Evolutionary conservation across 1,284 basidiomycete species (phyloP).

Genomic region (Apiotrichum veenhuisii): DNA sequence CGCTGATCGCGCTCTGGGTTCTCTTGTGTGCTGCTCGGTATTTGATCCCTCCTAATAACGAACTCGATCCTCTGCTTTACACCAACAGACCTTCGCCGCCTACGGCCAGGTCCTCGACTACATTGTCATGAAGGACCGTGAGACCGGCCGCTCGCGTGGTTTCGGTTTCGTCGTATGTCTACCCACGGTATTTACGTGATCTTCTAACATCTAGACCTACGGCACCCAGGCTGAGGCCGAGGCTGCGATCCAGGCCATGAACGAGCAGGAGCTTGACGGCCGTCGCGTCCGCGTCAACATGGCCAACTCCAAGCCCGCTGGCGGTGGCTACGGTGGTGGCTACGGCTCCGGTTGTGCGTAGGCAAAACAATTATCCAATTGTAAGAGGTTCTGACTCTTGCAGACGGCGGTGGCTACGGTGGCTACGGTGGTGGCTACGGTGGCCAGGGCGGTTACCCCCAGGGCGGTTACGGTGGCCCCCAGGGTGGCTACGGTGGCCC

Average conservation of each 20-base stretch:
- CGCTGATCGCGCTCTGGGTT: no score
- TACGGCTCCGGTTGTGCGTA: constrained; percentile 45
- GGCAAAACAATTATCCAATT: not conserved
- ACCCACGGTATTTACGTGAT: constrained; percentile 2
- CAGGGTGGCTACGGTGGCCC: constrained; percentile 28
- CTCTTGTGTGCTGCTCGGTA: no score
- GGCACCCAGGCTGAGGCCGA: constrained; percentile 64
- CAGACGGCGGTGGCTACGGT: constrained; percentile 37
- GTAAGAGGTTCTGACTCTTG: constrained; percentile 4
- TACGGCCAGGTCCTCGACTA: constrained; percentile 54
- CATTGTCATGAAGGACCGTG: constrained; percentile 96
- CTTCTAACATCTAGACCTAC: constrained; percentile 56
- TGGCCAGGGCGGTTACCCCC: constrained; percentile 38
- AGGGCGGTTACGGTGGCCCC: constrained; percentile 39
- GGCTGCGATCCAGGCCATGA: constrained; percentile 70
- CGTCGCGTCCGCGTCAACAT: constrained; percentile 86
- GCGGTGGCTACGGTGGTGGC: constrained; percentile 51
- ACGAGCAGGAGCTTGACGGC: constrained; percentile 92
- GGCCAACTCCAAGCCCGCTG: constrained; percentile 75
- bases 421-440: constrained; percentile 37
- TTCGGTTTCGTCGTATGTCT: constrained; percentile 77
- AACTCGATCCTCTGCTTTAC: not conserved
- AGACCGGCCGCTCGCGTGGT: constrained; percentile 91
- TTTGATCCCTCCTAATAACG: no score
- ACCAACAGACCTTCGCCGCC: constrained; percentile 42